Evolutionary conservation across 179 eudicot species (phyloP).

Genomic region (Sideroxylon spinosum): DNA sequence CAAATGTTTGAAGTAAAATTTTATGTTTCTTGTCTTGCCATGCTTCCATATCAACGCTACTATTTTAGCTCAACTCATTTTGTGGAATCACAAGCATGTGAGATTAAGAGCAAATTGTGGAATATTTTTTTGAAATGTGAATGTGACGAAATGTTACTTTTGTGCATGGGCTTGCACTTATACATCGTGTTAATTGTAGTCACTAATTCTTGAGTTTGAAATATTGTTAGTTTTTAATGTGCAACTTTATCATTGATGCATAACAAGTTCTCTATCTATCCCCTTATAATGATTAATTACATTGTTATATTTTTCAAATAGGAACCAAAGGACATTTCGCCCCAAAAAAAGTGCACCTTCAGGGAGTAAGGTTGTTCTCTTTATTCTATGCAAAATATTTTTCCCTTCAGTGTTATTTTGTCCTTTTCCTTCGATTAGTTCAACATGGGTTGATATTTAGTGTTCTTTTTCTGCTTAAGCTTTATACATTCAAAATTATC

Average conservation of each 20-base stretch:
- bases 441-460: background rate
- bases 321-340: conserved; percentile 91
- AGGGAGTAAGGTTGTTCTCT: conserved; percentile 71
- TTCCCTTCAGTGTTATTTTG: background rate
- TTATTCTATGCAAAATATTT: background rate
- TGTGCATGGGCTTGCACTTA: too few species aligned
- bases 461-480: background rate
- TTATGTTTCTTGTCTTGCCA: too few species aligned
- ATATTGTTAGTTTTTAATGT: background rate
- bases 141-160: too few species aligned
- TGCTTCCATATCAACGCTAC: too few species aligned
- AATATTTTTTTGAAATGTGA: too few species aligned
- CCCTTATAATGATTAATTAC: background rate
- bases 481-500: background rate
- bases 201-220: background rate
- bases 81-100: too few species aligned
- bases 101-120: too few species aligned
- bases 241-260: background rate
- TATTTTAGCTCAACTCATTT: too few species aligned
- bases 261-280: background rate
- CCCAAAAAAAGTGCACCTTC: conserved; percentile 97
- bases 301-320: conserved; percentile 17
- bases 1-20: too few species aligned
- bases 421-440: background rate
- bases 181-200: too few species aligned